These are phyloP conservation scores for Globisporangium nagaii DNA, from an alignment of 352 stramenopile genomes.

Conservation along the genomic window DNA sequence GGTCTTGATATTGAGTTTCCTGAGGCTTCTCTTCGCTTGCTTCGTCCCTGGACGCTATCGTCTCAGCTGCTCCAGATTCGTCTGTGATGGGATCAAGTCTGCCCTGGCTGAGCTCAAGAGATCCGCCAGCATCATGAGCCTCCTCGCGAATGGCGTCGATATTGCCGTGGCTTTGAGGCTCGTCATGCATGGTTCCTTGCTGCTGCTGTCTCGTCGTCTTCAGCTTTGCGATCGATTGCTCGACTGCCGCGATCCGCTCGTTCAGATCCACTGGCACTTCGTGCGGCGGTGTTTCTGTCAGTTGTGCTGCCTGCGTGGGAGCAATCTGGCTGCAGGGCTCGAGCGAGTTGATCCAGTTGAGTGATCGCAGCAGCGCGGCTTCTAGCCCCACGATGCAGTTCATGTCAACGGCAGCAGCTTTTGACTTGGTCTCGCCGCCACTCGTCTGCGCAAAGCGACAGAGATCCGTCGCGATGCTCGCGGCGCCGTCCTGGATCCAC, in stretches of 20 bases:
- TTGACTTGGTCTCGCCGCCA: background rate
- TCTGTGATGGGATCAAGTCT: no score
- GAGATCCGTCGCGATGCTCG: constrained; percentile 36
- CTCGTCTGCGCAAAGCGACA: constrained; percentile 24
- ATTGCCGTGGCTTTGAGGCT: background rate
- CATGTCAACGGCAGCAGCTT: background rate
- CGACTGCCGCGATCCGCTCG: background rate
- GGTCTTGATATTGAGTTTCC: background rate
- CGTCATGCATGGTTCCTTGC: background rate
- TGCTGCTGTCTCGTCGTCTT: background rate
- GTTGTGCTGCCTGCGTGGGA: background rate
- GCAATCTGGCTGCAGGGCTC: constrained; percentile 13
- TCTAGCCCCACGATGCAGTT: constrained; percentile 17
- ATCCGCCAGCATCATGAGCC: background rate
- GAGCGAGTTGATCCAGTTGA: constrained; percentile 36
- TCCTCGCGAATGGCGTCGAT: no score
- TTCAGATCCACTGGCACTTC: background rate
- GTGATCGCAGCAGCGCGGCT: constrained; percentile 18
- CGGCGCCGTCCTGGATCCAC: constrained; percentile 32
- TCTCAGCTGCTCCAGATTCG: no score
- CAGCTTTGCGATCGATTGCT: constrained; percentile 8
- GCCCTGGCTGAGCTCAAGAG: no score
- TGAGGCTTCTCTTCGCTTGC: background rate
- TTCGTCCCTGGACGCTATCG: background rate
- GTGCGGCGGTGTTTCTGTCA: background rate